Conservation (phyloP, 371 early-diverging fungal genomes). For the Mortierella sp. region DNA sequence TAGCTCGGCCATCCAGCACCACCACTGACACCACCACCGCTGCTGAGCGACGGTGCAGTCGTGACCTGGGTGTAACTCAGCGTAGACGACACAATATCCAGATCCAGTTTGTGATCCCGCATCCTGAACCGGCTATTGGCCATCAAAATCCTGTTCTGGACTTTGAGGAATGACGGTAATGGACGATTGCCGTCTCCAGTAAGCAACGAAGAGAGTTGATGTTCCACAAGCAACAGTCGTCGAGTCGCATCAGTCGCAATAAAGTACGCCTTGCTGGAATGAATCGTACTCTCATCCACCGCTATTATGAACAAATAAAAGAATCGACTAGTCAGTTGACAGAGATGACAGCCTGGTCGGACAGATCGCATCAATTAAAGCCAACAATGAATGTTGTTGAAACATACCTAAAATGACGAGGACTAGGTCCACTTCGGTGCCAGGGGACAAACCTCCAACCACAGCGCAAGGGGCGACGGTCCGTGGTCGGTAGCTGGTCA, state of each 20-base stretch:
- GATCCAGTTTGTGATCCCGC: conserved; percentile 30
- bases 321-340: not conserved
- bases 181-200: not conserved
- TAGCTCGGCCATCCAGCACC: conserved; percentile 9
- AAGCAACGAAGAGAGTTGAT: conserved; percentile 14
- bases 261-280: conserved; percentile 31
- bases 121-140: conserved; percentile 39
- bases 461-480: conserved; percentile 57
- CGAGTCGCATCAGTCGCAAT: conserved; percentile 39
- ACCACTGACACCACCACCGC: not conserved
- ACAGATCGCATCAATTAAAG: not conserved
- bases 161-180: conserved; percentile 28
- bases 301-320: conserved; percentile 20
- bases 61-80: conserved; percentile 31
- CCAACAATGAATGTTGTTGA: no score
- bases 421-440: conserved; percentile 70
- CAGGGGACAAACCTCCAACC: conserved; percentile 39
- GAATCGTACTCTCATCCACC: not conserved
- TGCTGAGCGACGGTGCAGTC: not conserved
- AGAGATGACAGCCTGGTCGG: not conserved
- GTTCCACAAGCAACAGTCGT: conserved; percentile 38
- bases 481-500: conserved; percentile 64
- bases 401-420: conserved; percentile 68
- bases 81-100: conserved; percentile 34
- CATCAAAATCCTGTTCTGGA: conserved; percentile 24